Conservation (phyloP, 805 yeast genomes). For the Millerozyma miso region DNA sequence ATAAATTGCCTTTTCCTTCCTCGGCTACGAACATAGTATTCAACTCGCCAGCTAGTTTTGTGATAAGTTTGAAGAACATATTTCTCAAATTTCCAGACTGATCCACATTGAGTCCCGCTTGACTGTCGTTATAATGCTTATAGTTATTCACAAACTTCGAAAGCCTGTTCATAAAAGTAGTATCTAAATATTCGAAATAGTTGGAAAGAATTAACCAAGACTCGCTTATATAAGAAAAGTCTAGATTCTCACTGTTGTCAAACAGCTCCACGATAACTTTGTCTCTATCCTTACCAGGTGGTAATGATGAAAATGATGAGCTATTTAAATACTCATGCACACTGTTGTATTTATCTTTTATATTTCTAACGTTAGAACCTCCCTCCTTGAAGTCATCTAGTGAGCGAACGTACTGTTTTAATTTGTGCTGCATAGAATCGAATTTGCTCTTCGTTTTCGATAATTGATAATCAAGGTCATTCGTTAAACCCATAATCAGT, state of each 20-base stretch:
- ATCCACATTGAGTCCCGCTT: slow-evolving; percentile 24
- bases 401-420: slow-evolving; percentile 31
- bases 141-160: slow-evolving; percentile 36
- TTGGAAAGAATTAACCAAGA: slow-evolving; percentile 40
- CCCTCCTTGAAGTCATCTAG: slow-evolving; percentile 25
- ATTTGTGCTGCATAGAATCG: slow-evolving; percentile 32
- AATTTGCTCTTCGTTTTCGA: slow-evolving; percentile 34
- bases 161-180: slow-evolving; percentile 23
- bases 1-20: slow-evolving; percentile 19
- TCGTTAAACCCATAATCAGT: slow-evolving; percentile 27
- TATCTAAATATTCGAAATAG: slow-evolving; percentile 31
- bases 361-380: slow-evolving; percentile 35
- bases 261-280: slow-evolving; percentile 27
- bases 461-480: slow-evolving; percentile 33
- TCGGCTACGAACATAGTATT: slow-evolving; percentile 26
- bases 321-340: slow-evolving; percentile 33
- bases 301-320: slow-evolving; percentile 18
- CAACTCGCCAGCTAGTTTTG: slow-evolving; percentile 22
- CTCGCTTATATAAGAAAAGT: slow-evolving; percentile 38
- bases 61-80: slow-evolving; percentile 21
- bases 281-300: slow-evolving; percentile 24
- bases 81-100: slow-evolving; percentile 24
- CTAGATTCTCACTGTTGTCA: slow-evolving; percentile 36
- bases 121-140: slow-evolving; percentile 24
- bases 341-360: slow-evolving; percentile 34